Evolutionary conservation across 1,284 basidiomycete species (phyloP).

Genomic region (Peniophora sp.): DNA sequence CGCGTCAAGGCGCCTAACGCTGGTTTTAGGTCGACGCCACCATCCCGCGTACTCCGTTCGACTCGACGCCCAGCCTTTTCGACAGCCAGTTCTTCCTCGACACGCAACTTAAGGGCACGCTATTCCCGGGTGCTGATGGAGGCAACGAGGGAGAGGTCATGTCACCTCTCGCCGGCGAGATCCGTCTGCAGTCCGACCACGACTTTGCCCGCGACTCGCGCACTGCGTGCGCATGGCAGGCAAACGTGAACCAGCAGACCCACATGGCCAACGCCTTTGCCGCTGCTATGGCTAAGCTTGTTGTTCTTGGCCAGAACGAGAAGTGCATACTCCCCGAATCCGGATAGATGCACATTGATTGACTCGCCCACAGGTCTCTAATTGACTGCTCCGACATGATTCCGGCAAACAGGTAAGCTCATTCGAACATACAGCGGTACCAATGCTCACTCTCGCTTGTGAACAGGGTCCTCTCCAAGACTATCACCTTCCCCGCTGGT

Average conservation of each 20-base stretch:
- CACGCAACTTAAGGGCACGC: constrained; percentile 24
- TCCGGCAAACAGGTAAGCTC: no score
- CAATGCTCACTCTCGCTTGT: no score
- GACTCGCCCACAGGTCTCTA: no score
- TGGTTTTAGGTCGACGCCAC: constrained; percentile 14
- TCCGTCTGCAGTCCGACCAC: constrained; percentile 20
- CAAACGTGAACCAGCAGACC: constrained; percentile 12
- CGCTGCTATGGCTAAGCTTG: constrained; percentile 21
- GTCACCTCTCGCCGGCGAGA: constrained; percentile 17
- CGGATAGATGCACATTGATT: no score
- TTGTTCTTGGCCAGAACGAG: constrained; percentile 19
- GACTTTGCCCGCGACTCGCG: constrained; percentile 15
- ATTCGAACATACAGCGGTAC: no score
- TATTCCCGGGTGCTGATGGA: constrained; percentile 26
- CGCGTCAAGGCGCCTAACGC: background rate
- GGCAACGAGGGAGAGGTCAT: constrained; percentile 13
- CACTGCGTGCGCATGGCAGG: constrained; percentile 17
- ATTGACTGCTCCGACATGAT: no score
- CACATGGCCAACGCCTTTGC: constrained; percentile 20
- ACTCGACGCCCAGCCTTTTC: constrained; percentile 24
- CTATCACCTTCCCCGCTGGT: background rate
- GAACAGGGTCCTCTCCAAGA: background rate
- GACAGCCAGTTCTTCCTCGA: constrained; percentile 35
- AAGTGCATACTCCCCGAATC: no score
- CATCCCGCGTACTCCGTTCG: constrained; percentile 19